Percentiles rank a stretch among this genome's conserved stretches.
Evolutionary conservation across 139 green algal genomes (phyloP).

Genomic region (Closterium sp.): DNA sequence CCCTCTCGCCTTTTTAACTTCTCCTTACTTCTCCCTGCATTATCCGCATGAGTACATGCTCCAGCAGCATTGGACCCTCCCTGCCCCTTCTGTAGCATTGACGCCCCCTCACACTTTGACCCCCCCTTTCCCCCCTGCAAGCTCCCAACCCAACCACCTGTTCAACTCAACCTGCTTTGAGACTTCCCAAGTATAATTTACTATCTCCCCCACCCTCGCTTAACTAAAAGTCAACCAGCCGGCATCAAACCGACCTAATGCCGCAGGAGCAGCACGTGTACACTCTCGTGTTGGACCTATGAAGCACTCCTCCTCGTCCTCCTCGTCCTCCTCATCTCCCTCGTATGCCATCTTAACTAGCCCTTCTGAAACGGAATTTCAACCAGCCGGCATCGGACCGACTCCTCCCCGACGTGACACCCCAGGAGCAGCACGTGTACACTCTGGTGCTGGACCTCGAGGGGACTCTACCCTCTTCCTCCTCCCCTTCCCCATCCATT

Average conservation of each 20-base stretch:
- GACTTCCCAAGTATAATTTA: too few species aligned
- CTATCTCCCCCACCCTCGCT: too few species aligned
- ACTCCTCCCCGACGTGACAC: not conserved
- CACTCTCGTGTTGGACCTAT: conserved; percentile 96
- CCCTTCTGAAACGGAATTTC: not conserved
- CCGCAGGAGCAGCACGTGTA: conserved; percentile 57
- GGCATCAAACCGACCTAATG: conserved; percentile 79
- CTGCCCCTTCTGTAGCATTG: too few species aligned
- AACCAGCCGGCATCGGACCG: not conserved
- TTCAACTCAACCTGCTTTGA: too few species aligned
- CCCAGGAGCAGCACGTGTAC: not conserved
- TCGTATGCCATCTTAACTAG: not conserved
- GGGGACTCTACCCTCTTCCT: not conserved
- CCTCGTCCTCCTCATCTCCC: conserved; percentile 19
- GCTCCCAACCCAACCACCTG: too few species aligned
- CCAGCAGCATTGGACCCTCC: too few species aligned
- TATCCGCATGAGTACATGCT: too few species aligned
- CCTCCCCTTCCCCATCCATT: not conserved
- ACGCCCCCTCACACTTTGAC: too few species aligned
- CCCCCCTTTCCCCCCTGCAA: too few species aligned
- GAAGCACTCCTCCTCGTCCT: conserved; percentile 88
- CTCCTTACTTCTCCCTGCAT: conserved; percentile 54
- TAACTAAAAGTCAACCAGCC: conserved; percentile 82
- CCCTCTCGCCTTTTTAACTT: not conserved
- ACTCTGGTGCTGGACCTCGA: not conserved